A percentile compares a stretch with the other conserved stretches of the same genome.
phyloP scores from a whole-genome alignment of 306 rosid species.

The Hylodesmum podocarpum region DNA sequence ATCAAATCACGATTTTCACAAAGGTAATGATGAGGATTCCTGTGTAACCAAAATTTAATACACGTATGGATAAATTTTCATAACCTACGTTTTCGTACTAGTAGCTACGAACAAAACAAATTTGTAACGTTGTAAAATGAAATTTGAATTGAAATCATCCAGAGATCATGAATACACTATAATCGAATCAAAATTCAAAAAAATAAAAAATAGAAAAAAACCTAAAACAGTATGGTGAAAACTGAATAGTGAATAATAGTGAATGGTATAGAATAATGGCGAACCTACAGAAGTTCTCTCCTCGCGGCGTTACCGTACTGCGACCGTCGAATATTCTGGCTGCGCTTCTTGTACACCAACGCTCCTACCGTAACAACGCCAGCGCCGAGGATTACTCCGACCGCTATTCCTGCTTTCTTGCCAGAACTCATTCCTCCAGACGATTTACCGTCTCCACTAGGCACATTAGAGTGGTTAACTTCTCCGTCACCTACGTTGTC shows the following conservation, averaged over 20 bases:
- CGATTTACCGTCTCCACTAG: background rate
- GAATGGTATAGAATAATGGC: slow-evolving; percentile 15
- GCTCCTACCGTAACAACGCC: slow-evolving; percentile 51
- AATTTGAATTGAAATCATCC: slow-evolving; percentile 8
- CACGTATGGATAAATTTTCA: background rate
- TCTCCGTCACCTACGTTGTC: background rate
- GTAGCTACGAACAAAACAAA: slow-evolving; percentile 1
- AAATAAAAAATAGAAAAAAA: background rate
- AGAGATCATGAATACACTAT: slow-evolving; percentile 24
- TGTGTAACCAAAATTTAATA: background rate
- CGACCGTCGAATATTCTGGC: slow-evolving; percentile 65
- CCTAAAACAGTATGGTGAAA: background rate
- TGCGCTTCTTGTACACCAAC: slow-evolving; percentile 74
- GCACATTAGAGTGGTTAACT: slow-evolving; percentile 5
- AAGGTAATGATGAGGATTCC: too few relatives aligned
- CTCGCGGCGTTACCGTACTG: slow-evolving; percentile 62
- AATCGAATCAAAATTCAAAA: slow-evolving; percentile 23
- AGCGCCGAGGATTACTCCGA: slow-evolving; percentile 60
- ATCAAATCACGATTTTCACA: too few relatives aligned
- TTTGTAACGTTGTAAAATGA: background rate
- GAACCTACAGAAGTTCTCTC: slow-evolving; percentile 67
- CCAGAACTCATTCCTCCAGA: slow-evolving; percentile 66
- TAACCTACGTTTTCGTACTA: background rate
- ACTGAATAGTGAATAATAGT: too few relatives aligned
- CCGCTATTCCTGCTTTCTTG: slow-evolving; percentile 76